Conservation (phyloP, 2,329 filamentous ascomycete species). For the Beauveria rudraprayagi region DNA sequence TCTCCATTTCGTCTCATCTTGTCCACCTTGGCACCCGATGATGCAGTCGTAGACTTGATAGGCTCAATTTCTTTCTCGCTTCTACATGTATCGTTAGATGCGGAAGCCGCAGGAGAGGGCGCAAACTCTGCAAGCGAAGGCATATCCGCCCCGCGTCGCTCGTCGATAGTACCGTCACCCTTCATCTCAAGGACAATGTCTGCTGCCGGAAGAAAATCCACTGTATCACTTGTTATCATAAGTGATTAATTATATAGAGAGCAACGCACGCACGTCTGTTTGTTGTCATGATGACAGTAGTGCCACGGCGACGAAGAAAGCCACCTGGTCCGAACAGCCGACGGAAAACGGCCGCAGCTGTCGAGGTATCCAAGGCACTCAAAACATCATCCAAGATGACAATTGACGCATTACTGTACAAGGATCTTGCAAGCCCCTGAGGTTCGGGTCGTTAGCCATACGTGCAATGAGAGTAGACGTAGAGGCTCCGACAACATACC, state of each 20-base stretch:
- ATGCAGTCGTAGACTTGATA: neutral
- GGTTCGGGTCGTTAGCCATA: neutral
- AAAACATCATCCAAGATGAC: slow-evolving; percentile 40
- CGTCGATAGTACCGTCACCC: neutral
- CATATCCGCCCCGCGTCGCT: neutral
- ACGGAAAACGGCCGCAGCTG: slow-evolving; percentile 32
- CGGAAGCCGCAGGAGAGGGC: no score
- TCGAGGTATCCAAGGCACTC: slow-evolving; percentile 36
- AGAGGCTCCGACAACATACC: slow-evolving; percentile 19
- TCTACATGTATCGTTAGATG: no score
- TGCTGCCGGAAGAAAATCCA: neutral
- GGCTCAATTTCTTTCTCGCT: no score
- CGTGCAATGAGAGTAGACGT: neutral
- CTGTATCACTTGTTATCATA: neutral
- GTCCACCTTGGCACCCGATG: neutral
- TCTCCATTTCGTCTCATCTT: neutral
- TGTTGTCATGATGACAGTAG: neutral
- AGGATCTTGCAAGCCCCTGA: slow-evolving; percentile 37
- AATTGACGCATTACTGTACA: slow-evolving; percentile 31
- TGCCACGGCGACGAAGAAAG: slow-evolving; percentile 24
- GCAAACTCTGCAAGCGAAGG: no score
- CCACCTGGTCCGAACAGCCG: slow-evolving; percentile 33
- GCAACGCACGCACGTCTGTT: neutral
- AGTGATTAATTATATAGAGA: no score
- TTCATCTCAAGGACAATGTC: neutral